Evolutionary conservation across 1,284 basidiomycete species (phyloP).

Genomic region (Leccinum pachyderme): DNA sequence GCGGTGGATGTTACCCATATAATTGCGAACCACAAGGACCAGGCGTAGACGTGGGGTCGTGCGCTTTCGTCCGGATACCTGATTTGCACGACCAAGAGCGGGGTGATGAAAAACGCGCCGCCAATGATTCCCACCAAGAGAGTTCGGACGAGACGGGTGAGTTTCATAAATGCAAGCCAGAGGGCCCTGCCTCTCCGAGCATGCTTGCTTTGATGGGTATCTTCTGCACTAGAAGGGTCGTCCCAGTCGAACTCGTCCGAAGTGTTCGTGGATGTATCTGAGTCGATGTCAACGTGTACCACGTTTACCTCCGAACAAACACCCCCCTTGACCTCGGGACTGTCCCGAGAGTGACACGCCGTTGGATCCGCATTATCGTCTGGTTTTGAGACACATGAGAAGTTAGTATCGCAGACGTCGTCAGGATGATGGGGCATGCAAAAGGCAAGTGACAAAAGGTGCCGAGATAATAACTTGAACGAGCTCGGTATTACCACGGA

Average conservation of each 20-base stretch:
- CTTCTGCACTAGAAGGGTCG: conserved; percentile 33
- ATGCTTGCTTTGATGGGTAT: conserved; percentile 22
- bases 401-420: conserved; percentile 3
- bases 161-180: conserved; percentile 65
- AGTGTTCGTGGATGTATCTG: conserved; percentile 58
- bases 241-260: conserved; percentile 78
- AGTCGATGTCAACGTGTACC: conserved; percentile 31
- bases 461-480: not conserved
- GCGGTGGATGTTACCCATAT: conserved; percentile 63
- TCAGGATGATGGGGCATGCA: conserved; percentile 6
- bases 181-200: conserved; percentile 51
- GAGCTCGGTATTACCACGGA: not conserved
- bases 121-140: conserved; percentile 58
- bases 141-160: conserved; percentile 58
- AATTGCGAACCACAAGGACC: conserved; percentile 73
- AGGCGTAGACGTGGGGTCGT: conserved; percentile 57
- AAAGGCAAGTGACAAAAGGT: not conserved
- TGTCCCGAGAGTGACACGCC: conserved; percentile 2
- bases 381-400: not conserved
- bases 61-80: conserved; percentile 49
- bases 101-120: conserved; percentile 61
- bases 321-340: conserved; percentile 5
- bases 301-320: conserved; percentile 5
- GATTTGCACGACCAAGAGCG: conserved; percentile 64
- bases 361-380: not conserved